Evolutionary conservation across 1,139 yeast species (phyloP).

Genomic region (Yamadazyma epiphylla): DNA sequence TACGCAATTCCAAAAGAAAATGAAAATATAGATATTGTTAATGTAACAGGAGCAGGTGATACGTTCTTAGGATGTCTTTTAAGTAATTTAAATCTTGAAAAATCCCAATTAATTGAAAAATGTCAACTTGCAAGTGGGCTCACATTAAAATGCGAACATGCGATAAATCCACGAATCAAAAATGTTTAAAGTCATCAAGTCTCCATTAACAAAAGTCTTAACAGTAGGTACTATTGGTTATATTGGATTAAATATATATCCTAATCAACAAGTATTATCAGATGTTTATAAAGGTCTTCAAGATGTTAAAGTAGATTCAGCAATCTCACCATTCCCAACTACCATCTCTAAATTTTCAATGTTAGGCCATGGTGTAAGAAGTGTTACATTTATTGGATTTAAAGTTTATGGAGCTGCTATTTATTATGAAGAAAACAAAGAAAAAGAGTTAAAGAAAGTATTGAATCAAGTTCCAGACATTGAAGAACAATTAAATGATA

Average conservation of each 20-base stretch:
- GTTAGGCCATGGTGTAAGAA: constrained; percentile 76
- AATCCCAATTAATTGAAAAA: constrained; percentile 26
- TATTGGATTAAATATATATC: background rate
- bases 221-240: background rate
- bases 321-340: constrained; percentile 52
- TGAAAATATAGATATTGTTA: constrained; percentile 28
- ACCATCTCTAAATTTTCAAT: constrained; percentile 39
- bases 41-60: constrained; percentile 76
- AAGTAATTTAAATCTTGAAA: constrained; percentile 12
- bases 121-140: constrained; percentile 57
- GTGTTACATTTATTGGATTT: constrained; percentile 78
- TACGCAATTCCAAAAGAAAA: constrained; percentile 47
- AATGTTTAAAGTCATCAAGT: constrained; percentile 4
- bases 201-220: too few relatives aligned
- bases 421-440: constrained; percentile 63
- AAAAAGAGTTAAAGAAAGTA: constrained; percentile 40
- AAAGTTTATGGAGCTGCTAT: constrained; percentile 86
- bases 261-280: background rate
- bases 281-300: background rate
- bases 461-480: constrained; percentile 19
- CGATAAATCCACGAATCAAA: constrained; percentile 20
- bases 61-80: constrained; percentile 55
- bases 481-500: constrained; percentile 21
- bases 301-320: constrained; percentile 41
- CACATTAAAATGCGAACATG: constrained; percentile 30